Base-by-base conservation (phyloP, 352 stramenopile species). In the Phytopythium delawarense region DNA sequence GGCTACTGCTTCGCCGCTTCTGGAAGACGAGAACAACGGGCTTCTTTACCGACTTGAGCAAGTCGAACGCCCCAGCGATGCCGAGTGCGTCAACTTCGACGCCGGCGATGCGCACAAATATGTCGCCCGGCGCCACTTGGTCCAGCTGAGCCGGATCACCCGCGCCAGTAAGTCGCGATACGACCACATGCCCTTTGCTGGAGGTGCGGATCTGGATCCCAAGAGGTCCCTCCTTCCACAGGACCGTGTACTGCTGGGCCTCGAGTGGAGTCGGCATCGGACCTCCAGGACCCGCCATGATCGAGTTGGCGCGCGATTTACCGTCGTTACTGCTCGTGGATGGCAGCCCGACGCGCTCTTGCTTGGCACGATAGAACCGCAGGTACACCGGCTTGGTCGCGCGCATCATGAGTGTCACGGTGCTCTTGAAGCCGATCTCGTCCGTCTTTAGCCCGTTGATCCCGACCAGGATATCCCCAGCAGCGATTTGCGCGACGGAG, bases 191-290 rank as follows among this genome's bases (percentile, higher is more conserved):
- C 7, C 81, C 75, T 49, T 88, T 73, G 45, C 64, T 76, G 4
- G 78, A 87, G 21, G 75, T 79, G 37, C 88, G 91, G 59, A 96
- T 92, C 65, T 93, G 84, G 57, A 96, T 89, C 12, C 87, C 87
- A 7, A 96, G 74, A 6, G 85, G 80, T 1, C 87, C 87, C 7
- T 89, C 79, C 21, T 74, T 67, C 87, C 87, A 96, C 21, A 90
- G 54, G 16, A 96, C 76, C 8, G 79, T 76, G 68, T 94, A 96
- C 64, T 94, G 81, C 32, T 64, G 72, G 4, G 75, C 67, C 6
- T 80, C 70, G 53, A 77, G 51, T 2, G 59, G 59, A 7, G 51
- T 63, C 34, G 39, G 66, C 35, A 48, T 57, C 39, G 60, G 53
- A 2, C 64, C 57, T 45, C 48, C 57, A 50, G 64, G 34, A 15